Evolutionary conservation across 1,284 basidiomycete genomes (phyloP), one percentile per base, ranked within the genome.

Genomic region (Rhodotorula mucilaginosa): DNA sequence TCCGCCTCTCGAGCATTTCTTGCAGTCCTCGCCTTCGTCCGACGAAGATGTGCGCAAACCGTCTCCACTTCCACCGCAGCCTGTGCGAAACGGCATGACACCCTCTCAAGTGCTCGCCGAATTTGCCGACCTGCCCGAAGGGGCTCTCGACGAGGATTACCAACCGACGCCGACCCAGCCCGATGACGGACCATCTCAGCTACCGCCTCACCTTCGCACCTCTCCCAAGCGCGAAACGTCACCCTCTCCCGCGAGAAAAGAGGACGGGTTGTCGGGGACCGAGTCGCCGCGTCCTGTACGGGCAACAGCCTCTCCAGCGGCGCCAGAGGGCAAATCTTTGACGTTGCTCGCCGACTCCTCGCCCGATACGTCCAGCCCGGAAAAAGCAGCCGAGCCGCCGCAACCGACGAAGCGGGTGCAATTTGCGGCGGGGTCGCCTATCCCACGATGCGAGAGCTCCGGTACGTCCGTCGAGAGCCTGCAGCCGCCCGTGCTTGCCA

Each of bases 81-180:
- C 47, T 16, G 46, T 10, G 5, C 68, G 62, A 23, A 39, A 18
- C 6, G 58, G 61, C 16, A 3, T 62, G 26, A 65, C 73, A 7
- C 67, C 66, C 1, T 63, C 61, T 5, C 63, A 66, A 23, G 65
- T 57, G 2, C 54, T 69, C 16, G 68, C 61, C 44, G 72, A 76
- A 23, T 61, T 69, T 7, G 71, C 18, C 3, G 66, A 67, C 18
- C 61, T 75, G 6, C 70, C 65, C 4, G 58, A 60, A 4, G 68
- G 58, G 19, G 60, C 62, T 0, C 63, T 76, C 49, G 65, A 70
- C 51, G 70, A 71, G 3, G 66, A 76, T 1, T 74, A 72, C 29
- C 58, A 65, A 23, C 75, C 75, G 34, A 72, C 75, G 16, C 75
- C 75, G 51, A 76, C 75, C 4, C 23, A 65, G 48, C 61, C 54